Conservation (phyloP, 148 eudicot genomes). For the Polygonum aviculare region DNA sequence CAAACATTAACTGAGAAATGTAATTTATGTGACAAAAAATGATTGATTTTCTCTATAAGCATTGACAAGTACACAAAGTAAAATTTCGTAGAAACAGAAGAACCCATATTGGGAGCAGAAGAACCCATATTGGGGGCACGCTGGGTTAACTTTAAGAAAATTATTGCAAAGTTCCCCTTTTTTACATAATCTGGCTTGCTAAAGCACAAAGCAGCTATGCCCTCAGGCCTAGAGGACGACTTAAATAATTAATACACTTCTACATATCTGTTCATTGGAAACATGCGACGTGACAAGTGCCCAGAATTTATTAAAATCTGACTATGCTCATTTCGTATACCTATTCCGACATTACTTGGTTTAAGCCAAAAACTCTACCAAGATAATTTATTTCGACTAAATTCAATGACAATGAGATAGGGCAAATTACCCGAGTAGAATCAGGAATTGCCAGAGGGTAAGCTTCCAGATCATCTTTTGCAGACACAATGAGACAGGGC, state of each 20-base stretch:
- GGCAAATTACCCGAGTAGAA: constrained; percentile 60
- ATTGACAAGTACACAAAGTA: neutral
- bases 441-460: constrained; percentile 63
- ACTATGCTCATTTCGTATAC: neutral
- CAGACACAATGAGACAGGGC: constrained; percentile 84
- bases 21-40: neutral
- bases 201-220: neutral
- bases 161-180: neutral
- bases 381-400: neutral
- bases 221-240: neutral
- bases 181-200: neutral
- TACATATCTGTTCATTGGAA: neutral
- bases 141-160: neutral
- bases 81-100: neutral
- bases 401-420: neutral
- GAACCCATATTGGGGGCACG: neutral
- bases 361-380: neutral
- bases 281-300: neutral
- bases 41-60: neutral
- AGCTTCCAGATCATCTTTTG: constrained; percentile 78
- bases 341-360: neutral
- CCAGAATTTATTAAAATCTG: neutral
- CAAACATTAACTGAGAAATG: neutral
- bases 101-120: too few relatives aligned
- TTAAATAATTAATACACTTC: neutral